phyloP scores from a whole-genome alignment of 495 filamentous ascomycete genomes.

The Xylona heveae region DNA sequence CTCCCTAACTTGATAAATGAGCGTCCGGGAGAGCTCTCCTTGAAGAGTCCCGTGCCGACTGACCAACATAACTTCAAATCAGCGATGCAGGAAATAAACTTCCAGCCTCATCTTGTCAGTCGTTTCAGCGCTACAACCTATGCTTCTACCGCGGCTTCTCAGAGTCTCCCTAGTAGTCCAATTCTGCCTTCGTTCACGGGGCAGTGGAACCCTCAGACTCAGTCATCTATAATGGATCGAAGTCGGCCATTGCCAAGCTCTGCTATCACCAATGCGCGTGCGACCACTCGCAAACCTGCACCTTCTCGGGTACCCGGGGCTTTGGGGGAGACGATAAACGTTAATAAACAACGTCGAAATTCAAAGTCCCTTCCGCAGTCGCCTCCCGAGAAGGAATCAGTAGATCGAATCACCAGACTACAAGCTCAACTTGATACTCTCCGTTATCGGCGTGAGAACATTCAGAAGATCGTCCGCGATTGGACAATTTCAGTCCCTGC shows the following conservation, averaged over 20 bases:
- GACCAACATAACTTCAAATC: too few relatives aligned
- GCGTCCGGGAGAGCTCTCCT: too few relatives aligned
- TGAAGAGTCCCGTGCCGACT: too few relatives aligned
- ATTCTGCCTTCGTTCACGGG: too few relatives aligned
- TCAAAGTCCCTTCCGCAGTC: slow-evolving; percentile 35
- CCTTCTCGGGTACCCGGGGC: slow-evolving; percentile 5
- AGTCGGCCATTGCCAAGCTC: slow-evolving; percentile 22
- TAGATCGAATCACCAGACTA: slow-evolving; percentile 42
- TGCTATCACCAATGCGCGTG: slow-evolving; percentile 5
- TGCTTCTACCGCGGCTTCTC: slow-evolving; percentile 27
- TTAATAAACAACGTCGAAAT: slow-evolving; percentile 17
- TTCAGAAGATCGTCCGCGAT: slow-evolving; percentile 49
- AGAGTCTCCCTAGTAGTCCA: slow-evolving; percentile 22
- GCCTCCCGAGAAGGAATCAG: slow-evolving; percentile 32
- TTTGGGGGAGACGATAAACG: slow-evolving; percentile 5
- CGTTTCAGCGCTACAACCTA: slow-evolving; percentile 60
- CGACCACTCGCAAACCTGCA: slow-evolving; percentile 12
- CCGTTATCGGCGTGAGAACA: slow-evolving; percentile 40
- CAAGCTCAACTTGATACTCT: slow-evolving; percentile 46
- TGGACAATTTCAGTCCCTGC: slow-evolving; percentile 34
- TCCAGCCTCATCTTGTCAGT: slow-evolving; percentile 37
- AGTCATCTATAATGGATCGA: slow-evolving; percentile 24
- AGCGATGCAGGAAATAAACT: too few relatives aligned
- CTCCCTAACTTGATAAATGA: too few relatives aligned
- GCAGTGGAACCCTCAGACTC: slow-evolving; percentile 14